Percentiles rank a stretch among this genome's conserved stretches.
Conservation (phyloP, 225 moss, liverwort and hornwort species). For the Antitrichia curtipendula region DNA sequence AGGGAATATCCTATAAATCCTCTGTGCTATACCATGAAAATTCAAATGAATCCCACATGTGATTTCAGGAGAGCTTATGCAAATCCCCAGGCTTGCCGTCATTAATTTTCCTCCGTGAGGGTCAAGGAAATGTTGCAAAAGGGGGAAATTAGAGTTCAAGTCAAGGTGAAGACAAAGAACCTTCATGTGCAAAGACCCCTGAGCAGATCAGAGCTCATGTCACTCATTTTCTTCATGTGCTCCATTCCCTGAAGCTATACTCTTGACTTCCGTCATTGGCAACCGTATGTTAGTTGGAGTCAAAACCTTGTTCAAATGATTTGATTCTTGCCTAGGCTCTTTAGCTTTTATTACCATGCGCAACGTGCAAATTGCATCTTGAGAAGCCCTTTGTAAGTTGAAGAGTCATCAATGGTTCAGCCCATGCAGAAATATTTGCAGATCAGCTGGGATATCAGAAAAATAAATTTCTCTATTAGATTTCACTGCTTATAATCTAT, state of each 20-base stretch:
- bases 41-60: background rate
- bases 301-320: background rate
- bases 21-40: background rate
- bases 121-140: background rate
- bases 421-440: background rate
- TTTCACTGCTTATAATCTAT: background rate
- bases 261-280: no score
- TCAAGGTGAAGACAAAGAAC: fast-evolving
- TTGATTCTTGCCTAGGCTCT: background rate
- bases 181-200: background rate
- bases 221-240: background rate
- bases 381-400: background rate
- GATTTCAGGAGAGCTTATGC: background rate
- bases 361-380: background rate
- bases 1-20: background rate
- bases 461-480: no score
- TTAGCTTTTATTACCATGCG: fast-evolving
- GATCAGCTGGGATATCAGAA: background rate
- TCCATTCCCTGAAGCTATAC: background rate
- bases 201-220: background rate
- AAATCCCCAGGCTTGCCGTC: background rate
- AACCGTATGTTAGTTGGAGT: no score
- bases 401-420: background rate
- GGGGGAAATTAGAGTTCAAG: background rate
- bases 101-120: fast-evolving